Conservation (phyloP, 768 basidiomycete genomes). For the Crassisporium funariophilum region DNA sequence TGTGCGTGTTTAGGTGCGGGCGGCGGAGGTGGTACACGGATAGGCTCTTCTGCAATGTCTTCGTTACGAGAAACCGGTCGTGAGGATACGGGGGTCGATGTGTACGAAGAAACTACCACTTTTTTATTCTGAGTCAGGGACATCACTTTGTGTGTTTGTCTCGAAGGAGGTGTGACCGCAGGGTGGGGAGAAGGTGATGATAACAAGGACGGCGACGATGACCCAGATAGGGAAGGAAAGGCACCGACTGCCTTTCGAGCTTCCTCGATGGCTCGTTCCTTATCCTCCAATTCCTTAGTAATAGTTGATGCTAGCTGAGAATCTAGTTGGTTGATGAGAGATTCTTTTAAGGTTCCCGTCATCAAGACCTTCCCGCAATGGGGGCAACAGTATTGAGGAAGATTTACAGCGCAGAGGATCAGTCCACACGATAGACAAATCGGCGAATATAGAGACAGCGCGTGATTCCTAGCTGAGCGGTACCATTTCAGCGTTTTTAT, state of each 20-base stretch:
- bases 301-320: constrained; percentile 44
- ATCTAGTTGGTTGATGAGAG: constrained; percentile 47
- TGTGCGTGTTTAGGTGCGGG: constrained; percentile 40
- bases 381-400: constrained; percentile 56
- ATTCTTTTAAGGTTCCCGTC: constrained; percentile 28
- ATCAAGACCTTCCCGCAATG: constrained; percentile 48
- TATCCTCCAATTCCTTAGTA: constrained; percentile 49
- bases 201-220: constrained; percentile 7
- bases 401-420: constrained; percentile 61
- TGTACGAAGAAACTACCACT: constrained; percentile 57
- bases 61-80: constrained; percentile 32
- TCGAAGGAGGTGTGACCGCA: constrained; percentile 13
- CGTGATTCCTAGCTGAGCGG: constrained; percentile 53
- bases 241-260: constrained; percentile 55
- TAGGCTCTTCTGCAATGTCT: constrained; percentile 30
- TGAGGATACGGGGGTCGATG: constrained; percentile 39
- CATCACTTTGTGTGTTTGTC: constrained; percentile 56
- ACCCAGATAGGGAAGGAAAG: constrained; percentile 54
- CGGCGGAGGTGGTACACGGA: constrained; percentile 42
- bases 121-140: constrained; percentile 57
- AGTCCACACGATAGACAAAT: constrained; percentile 63
- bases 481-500: background rate
- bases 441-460: constrained; percentile 56
- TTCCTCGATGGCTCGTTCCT: constrained; percentile 47
- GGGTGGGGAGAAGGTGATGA: constrained; percentile 12